A percentile compares a stretch with the other conserved stretches of the same genome.
These are phyloP conservation scores for Debaryomycetaceae sp. DNA, from an alignment of 1,139 yeast species.

Conservation along the genomic window DNA sequence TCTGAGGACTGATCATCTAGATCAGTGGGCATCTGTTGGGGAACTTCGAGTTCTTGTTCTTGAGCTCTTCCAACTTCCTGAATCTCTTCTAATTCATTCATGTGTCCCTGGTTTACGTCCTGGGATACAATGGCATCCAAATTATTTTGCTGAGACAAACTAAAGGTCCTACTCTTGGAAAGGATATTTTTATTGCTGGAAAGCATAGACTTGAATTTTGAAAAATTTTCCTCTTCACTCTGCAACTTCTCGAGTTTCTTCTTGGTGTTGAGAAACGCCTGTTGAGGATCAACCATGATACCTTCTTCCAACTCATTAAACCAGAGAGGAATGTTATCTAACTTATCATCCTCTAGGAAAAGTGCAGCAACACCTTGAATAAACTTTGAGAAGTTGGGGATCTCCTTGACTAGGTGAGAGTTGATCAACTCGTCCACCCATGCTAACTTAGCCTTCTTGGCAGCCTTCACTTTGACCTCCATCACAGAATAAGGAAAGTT, in stretches of 20 bases:
- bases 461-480: conserved; percentile 74
- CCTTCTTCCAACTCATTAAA: conserved; percentile 82
- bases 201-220: conserved; percentile 42
- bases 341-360: conserved; percentile 84
- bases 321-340: conserved; percentile 94
- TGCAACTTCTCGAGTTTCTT: conserved; percentile 37
- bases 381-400: conserved; percentile 86
- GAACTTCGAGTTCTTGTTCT: background rate
- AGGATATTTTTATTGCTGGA: conserved; percentile 23
- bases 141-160: background rate
- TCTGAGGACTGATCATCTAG: conserved; percentile 29
- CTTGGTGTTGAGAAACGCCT: conserved; percentile 60
- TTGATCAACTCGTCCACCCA: conserved; percentile 90
- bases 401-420: conserved; percentile 82
- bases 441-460: conserved; percentile 42
- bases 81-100: background rate
- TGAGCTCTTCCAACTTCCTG: background rate
- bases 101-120: background rate
- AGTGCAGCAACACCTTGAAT: conserved; percentile 88
- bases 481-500: conserved; percentile 89
- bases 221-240: conserved; percentile 46
- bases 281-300: conserved; percentile 71
- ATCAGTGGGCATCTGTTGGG: background rate
- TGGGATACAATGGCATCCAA: background rate
- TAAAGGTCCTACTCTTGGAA: background rate